Conservation (phyloP, 108 stramenopile genomes). For the Cyclotella baltica region DNA sequence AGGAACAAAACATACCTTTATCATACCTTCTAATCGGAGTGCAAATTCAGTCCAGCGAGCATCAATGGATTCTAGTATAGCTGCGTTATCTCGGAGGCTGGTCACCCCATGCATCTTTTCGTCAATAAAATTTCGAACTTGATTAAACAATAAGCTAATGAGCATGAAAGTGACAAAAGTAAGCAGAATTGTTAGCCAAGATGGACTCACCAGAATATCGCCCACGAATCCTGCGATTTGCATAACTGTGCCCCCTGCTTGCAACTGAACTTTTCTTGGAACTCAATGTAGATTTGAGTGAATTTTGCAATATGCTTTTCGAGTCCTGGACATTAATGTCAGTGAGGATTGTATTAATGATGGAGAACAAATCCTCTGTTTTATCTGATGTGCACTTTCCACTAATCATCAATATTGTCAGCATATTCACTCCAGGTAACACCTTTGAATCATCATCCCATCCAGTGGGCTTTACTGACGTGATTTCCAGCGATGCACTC, state of each 20-base stretch:
- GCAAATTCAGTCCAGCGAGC: slow-evolving; percentile 75
- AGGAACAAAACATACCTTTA: slow-evolving; percentile 26
- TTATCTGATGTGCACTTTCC: slow-evolving; percentile 77
- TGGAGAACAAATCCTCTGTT: slow-evolving; percentile 64
- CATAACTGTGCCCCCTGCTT: slow-evolving; percentile 43
- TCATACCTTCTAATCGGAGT: slow-evolving; percentile 62
- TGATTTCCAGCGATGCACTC: slow-evolving; percentile 53
- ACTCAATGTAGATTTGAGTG: slow-evolving; percentile 45
- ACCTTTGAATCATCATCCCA: slow-evolving; percentile 61
- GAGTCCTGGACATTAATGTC: slow-evolving; percentile 46
- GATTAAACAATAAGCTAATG: not conserved
- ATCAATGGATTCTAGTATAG: slow-evolving; percentile 68
- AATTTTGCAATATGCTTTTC: slow-evolving; percentile 41
- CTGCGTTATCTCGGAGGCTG: slow-evolving; percentile 59
- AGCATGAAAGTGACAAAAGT: not conserved
- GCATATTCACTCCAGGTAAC: slow-evolving; percentile 67
- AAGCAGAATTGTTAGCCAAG: not conserved
- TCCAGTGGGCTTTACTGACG: slow-evolving; percentile 44
- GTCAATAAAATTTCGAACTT: slow-evolving; percentile 58
- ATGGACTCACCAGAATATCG: slow-evolving; percentile 33
- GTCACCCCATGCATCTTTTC: slow-evolving; percentile 87
- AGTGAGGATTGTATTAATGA: slow-evolving; percentile 70
- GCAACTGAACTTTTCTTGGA: slow-evolving; percentile 47
- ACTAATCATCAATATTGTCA: slow-evolving; percentile 69
- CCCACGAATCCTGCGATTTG: slow-evolving; percentile 53